phyloP scores from a whole-genome alignment of 306 rosid genomes.

The Fagus sylvatica region DNA sequence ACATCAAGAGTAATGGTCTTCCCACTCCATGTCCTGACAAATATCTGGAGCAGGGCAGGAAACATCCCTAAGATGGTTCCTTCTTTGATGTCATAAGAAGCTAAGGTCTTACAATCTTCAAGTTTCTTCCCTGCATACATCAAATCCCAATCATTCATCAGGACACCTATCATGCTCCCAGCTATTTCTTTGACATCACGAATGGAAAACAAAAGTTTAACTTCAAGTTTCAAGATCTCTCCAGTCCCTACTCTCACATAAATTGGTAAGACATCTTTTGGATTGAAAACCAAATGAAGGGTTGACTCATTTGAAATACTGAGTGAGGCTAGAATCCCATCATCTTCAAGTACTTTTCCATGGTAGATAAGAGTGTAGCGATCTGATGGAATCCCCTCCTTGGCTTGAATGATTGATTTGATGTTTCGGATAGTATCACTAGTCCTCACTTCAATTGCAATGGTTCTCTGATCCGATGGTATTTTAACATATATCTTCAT shows the following conservation, averaged over 20 bases:
- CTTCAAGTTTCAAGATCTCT: slow-evolving; percentile 1
- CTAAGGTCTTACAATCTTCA: slow-evolving; percentile 25
- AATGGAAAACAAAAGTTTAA: slow-evolving; percentile 13
- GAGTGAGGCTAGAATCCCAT: slow-evolving; percentile 19
- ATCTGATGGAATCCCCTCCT: not conserved
- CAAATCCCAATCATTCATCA: slow-evolving; percentile 3
- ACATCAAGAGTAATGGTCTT: slow-evolving; percentile 5
- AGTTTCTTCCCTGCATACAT: slow-evolving; percentile 16
- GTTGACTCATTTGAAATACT: slow-evolving; percentile 9
- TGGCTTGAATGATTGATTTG: slow-evolving; percentile 15
- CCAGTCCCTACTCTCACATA: slow-evolving; percentile 12
- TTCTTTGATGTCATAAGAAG: slow-evolving; percentile 30
- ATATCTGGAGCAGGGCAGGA: slow-evolving; percentile 18
- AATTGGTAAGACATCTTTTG: slow-evolving; percentile 8
- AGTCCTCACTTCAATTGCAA: slow-evolving; percentile 23
- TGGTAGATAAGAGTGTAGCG: slow-evolving; percentile 14
- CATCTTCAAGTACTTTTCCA: slow-evolving; percentile 30
- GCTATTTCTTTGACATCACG: slow-evolving; percentile 24
- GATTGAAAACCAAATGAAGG: slow-evolving; percentile 19
- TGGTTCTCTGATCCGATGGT: slow-evolving; percentile 4
- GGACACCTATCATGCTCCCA: slow-evolving; percentile 13
- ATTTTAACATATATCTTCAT: slow-evolving; percentile 21
- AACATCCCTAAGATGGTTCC: slow-evolving; percentile 6
- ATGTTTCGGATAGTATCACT: slow-evolving; percentile 19
- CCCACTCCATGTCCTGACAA: slow-evolving; percentile 24